Conservation (phyloP, 768 basidiomycete genomes). For the Dictyophora rubrovolvata region DNA sequence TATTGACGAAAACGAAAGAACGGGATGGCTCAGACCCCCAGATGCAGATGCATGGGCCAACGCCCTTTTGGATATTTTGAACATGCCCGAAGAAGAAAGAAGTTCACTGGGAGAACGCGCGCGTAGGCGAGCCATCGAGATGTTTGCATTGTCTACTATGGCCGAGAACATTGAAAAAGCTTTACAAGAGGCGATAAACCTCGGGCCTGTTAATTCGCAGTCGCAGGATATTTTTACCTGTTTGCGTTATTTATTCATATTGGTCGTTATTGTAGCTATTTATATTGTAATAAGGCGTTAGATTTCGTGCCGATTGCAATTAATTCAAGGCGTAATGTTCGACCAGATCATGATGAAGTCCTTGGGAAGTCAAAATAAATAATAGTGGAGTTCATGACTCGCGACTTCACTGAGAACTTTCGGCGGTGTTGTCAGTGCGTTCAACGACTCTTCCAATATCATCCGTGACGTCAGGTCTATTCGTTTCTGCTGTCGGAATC, state of each 20-base stretch:
- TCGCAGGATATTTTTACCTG: neutral
- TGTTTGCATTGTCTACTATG: slow-evolving; percentile 77
- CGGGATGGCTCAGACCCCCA: slow-evolving; percentile 70
- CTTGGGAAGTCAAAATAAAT: too few species aligned
- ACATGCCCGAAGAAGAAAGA: slow-evolving; percentile 32
- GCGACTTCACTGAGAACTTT: too few species aligned
- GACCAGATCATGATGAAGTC: too few species aligned
- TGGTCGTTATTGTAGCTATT: neutral
- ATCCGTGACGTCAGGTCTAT: too few species aligned
- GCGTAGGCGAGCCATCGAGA: slow-evolving; percentile 44
- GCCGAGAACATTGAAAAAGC: slow-evolving; percentile 45
- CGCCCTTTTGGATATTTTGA: slow-evolving; percentile 51
- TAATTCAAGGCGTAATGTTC: too few species aligned
- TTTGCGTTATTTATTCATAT: neutral
- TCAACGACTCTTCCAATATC: too few species aligned
- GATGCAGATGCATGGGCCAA: slow-evolving; percentile 59
- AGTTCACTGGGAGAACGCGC: slow-evolving; percentile 43
- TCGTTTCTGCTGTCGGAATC: slow-evolving; percentile 7
- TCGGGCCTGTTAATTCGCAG: slow-evolving; percentile 34
- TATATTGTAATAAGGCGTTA: too few species aligned
- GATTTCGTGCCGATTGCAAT: too few species aligned
- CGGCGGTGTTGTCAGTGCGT: too few species aligned
- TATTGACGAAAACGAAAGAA: slow-evolving; percentile 32
- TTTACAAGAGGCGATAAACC: slow-evolving; percentile 40
- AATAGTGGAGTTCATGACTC: too few species aligned